Base-by-base conservation (phyloP, 1,139 yeast species). In the Suhomyces bokatorum region DNA sequence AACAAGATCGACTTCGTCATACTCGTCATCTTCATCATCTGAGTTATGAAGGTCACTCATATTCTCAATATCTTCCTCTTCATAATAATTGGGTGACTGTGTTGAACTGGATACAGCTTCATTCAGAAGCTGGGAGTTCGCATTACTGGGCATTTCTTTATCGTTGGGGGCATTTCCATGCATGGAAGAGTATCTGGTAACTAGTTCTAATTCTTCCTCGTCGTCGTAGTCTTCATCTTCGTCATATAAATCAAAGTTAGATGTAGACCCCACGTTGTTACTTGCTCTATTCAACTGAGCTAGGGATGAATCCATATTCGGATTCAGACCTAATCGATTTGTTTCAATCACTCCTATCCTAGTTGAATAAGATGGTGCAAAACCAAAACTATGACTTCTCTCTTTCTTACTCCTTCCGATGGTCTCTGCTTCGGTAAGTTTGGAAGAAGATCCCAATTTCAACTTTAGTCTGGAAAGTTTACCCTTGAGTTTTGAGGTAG, bases 1-100 rank as follows among this genome's bases (percentile, higher is more conserved):
- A 24, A 47, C 46, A 26, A 53, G 60, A 3, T 57, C 66, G 9
- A 27, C 38, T 29, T 52, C 15, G 56, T 58, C 66, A 14, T 54
- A 64, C 53, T 45, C 60, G 43, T 49, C 70, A 14, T 66, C 70
- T 28, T 70, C 77, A 37, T 69, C 74, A 41, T 70, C 76, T 2
- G 72, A 67, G 37, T 62, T 59, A 43, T 67, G 70, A 27, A 69
- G 59, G 41, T 66, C 73, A 43, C 71, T 64, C 42, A 67, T 46
- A 40, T 66, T 58, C 31, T 61, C 66, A 13, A 61, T 59, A 47
- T 63, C 70, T 8, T 64, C 69, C 31, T 62, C 67, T 11, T 62
- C 61, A 11, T 66, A 70, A 15, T 62, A 67, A 24, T 34, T 26
- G n/a, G 28, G 27, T 24, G 40, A 29, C 9, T 26, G 15, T 8